Conservation (phyloP, 2,329 filamentous ascomycete species). For the Tolypocladium tundrense region DNA sequence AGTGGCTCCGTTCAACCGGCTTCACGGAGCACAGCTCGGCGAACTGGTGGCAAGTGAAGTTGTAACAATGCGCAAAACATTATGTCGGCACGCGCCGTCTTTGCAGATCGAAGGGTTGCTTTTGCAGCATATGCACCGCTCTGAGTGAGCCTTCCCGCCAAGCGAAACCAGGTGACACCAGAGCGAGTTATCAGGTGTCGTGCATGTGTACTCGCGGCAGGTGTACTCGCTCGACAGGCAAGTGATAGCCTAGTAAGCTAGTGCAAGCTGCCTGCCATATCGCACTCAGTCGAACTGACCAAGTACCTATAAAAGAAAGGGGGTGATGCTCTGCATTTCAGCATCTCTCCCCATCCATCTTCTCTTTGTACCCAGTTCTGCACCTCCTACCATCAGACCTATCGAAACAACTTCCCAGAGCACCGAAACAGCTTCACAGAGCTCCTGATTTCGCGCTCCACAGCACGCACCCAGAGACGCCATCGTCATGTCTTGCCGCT, state of each 20-base stretch:
- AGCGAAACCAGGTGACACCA: not conserved
- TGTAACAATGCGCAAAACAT: no score
- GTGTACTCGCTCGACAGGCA: not conserved
- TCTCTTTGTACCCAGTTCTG: not conserved
- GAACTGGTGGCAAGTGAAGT: no score
- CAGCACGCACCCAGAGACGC: not conserved
- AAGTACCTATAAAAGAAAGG: not conserved
- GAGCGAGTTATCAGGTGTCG: not conserved
- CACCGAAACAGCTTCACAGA: not conserved
- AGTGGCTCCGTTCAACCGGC: not conserved
- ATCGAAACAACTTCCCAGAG: not conserved
- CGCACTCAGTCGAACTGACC: not conserved
- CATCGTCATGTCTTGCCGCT: conserved; percentile 14
- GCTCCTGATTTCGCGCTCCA: not conserved
- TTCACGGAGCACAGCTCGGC: no score
- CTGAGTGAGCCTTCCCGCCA: not conserved
- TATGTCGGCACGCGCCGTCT: not conserved
- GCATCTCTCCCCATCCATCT: not conserved
- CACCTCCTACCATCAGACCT: not conserved
- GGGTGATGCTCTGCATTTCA: not conserved
- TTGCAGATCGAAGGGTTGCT: not conserved
- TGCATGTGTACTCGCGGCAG: not conserved
- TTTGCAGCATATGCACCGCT: not conserved
- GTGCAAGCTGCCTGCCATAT: not conserved
- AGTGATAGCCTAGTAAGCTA: not conserved